A percentile compares a stretch with the other conserved stretches of the same genome.
Evolutionary conservation across 1,284 basidiomycete species (phyloP).

Genomic region (Papiliotrema laurentii): DNA sequence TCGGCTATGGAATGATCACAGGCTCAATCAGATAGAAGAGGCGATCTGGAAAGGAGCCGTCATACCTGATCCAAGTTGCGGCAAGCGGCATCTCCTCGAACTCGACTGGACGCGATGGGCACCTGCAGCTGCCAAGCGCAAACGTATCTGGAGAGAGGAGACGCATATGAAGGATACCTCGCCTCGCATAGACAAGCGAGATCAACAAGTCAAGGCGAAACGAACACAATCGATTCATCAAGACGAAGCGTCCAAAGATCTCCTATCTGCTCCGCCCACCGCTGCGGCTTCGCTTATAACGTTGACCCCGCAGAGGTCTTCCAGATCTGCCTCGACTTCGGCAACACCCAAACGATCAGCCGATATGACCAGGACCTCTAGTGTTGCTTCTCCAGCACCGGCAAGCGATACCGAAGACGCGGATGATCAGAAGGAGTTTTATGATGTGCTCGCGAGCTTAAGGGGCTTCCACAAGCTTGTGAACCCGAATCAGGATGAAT

Average conservation of each 20-base stretch:
- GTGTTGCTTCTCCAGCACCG: background rate
- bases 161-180: too few relatives aligned
- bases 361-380: background rate
- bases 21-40: constrained; percentile 16
- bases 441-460: constrained; percentile 10
- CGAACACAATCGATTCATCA: background rate
- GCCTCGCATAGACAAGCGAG: background rate
- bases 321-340: constrained; percentile 8
- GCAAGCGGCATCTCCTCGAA: constrained; percentile 15
- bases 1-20: constrained; percentile 17
- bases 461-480: constrained; percentile 17
- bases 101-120: constrained; percentile 26
- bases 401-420: background rate
- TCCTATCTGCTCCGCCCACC: background rate
- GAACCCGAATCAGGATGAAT: constrained; percentile 15
- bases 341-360: too few relatives aligned
- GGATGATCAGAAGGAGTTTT: constrained; percentile 17
- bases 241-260: background rate
- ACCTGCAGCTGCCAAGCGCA: constrained; percentile 11
- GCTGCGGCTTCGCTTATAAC: background rate
- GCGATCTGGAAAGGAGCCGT: constrained; percentile 27
- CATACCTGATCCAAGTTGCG: background rate
- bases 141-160: constrained; percentile 12
- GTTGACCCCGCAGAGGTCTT: constrained; percentile 56
- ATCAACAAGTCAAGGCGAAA: background rate